Evolutionary conservation across 352 stramenopile species (phyloP).

Genomic region (Globisporangium nagaii): DNA sequence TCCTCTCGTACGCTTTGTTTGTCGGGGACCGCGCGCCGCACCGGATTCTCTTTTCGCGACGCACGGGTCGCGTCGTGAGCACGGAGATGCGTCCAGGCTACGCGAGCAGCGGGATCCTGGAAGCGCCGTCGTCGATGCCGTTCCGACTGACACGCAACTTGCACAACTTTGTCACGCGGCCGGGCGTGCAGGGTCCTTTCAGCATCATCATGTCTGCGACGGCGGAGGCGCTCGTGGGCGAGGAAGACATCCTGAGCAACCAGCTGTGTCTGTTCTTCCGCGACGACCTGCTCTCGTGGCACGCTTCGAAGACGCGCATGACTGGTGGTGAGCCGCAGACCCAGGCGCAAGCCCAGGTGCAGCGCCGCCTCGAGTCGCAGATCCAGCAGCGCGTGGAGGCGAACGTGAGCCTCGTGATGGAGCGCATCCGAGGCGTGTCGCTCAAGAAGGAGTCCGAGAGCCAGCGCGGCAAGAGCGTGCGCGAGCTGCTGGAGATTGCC

Average conservation of each 20-base stretch:
- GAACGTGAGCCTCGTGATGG: slow-evolving; percentile 80
- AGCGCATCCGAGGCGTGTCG: slow-evolving; percentile 71
- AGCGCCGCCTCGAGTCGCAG: slow-evolving; percentile 68
- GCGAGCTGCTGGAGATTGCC: slow-evolving; percentile 77
- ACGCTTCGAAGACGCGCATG: slow-evolving; percentile 81
- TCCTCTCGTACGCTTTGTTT: slow-evolving; percentile 83
- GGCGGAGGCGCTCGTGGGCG: slow-evolving; percentile 75
- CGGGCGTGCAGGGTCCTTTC: slow-evolving; percentile 83
- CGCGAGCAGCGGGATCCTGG: slow-evolving; percentile 75
- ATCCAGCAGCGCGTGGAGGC: slow-evolving; percentile 83
- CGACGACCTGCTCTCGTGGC: slow-evolving; percentile 84
- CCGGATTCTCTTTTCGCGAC: slow-evolving; percentile 75
- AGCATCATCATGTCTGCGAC: slow-evolving; percentile 77
- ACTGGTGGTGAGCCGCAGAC: slow-evolving; percentile 14
- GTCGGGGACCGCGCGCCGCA: slow-evolving; percentile 82
- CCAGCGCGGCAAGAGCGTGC: slow-evolving; percentile 65
- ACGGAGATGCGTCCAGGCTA: slow-evolving; percentile 83
- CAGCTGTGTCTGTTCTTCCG: slow-evolving; percentile 88
- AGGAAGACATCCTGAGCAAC: slow-evolving; percentile 81
- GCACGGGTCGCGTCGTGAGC: slow-evolving; percentile 76
- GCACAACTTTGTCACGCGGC: slow-evolving; percentile 82
- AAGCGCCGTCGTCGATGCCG: slow-evolving; percentile 77
- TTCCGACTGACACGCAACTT: slow-evolving; percentile 89
- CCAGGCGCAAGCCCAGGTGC: slow-evolving; percentile 21
- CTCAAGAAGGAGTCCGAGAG: slow-evolving; percentile 70